phyloP scores from a whole-genome alignment of 371 early-diverging fungal species.

The Saksenaea oblongispora region DNA sequence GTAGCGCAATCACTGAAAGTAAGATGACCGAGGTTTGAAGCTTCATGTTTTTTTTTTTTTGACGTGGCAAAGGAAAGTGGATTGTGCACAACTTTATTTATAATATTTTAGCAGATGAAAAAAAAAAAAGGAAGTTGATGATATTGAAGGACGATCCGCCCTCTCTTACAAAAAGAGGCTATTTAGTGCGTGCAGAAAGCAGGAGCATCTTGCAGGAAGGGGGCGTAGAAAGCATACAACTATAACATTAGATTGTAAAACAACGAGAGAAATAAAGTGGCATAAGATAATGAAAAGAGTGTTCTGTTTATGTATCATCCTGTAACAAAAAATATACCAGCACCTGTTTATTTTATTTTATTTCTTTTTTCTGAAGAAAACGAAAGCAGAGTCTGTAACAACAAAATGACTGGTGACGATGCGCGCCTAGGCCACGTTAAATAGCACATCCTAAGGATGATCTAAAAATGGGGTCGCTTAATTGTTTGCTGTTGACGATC shows the following conservation, averaged over 20 bases:
- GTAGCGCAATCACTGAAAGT: not conserved
- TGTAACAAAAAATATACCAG: too few relatives aligned
- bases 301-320: too few relatives aligned
- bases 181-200: conserved; percentile 4
- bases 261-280: not conserved
- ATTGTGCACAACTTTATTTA: not conserved
- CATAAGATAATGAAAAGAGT: not conserved
- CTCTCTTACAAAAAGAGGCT: not conserved
- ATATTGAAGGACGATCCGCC: not conserved
- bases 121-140: not conserved
- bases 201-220: not conserved
- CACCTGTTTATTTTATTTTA: too few relatives aligned
- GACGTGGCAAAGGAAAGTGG: not conserved
- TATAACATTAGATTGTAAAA: not conserved
- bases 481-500: not conserved
- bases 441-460: not conserved
- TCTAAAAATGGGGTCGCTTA: not conserved
- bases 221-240: not conserved
- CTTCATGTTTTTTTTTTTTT: not conserved
- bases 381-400: too few relatives aligned
- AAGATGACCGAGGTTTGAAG: not conserved
- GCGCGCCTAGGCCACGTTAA: not conserved
- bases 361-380: too few relatives aligned
- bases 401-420: too few relatives aligned
- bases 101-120: not conserved